Evolutionary conservation across 2,329 filamentous ascomycete genomes (phyloP).

Genomic region (Aspergillus fumigatiaffinis): DNA sequence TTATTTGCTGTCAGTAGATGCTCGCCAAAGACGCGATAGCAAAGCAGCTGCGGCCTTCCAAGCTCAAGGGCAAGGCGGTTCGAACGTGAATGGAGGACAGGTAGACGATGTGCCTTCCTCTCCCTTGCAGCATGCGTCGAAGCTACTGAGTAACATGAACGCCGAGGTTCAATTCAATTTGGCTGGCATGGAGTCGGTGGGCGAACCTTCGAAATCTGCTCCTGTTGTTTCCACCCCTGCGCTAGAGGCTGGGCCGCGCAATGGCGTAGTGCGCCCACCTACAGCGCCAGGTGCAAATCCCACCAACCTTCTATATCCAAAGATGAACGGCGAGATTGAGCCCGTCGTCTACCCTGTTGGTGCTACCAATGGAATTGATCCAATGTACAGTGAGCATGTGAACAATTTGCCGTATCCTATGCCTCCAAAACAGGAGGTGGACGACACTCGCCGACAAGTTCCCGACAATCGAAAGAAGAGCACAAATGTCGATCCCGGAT

Average conservation of each 20-base stretch:
- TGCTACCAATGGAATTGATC: slow-evolving; percentile 86
- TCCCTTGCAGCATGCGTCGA: slow-evolving; percentile 64
- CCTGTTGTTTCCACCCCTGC: slow-evolving; percentile 55
- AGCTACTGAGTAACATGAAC: slow-evolving; percentile 62
- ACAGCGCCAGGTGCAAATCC: slow-evolving; percentile 47
- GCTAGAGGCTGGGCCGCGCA: slow-evolving; percentile 48
- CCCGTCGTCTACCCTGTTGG: slow-evolving; percentile 86
- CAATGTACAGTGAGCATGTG: slow-evolving; percentile 90
- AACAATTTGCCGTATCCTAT: slow-evolving; percentile 87
- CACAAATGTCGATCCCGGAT: slow-evolving; percentile 58
- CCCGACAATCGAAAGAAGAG: slow-evolving; percentile 58
- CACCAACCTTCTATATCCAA: slow-evolving; percentile 45
- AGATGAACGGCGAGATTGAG: slow-evolving; percentile 57
- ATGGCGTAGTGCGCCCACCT: slow-evolving; percentile 40
- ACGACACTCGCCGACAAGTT: slow-evolving; percentile 47
- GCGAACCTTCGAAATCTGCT: slow-evolving; percentile 54
- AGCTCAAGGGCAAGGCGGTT: slow-evolving; percentile 37
- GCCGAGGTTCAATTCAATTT: slow-evolving; percentile 62
- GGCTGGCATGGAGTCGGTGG: slow-evolving; percentile 62
- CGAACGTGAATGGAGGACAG: slow-evolving; percentile 45
- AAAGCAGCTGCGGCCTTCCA: slow-evolving; percentile 42
- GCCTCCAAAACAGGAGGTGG: slow-evolving; percentile 58
- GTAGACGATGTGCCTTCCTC: slow-evolving; percentile 63
- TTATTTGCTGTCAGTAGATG: slow-evolving; percentile 62
- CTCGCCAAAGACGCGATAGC: slow-evolving; percentile 60